Evolutionary conservation across 228 moss, liverwort and hornwort genomes (phyloP).

Genomic region (Sphagnum fallax): DNA sequence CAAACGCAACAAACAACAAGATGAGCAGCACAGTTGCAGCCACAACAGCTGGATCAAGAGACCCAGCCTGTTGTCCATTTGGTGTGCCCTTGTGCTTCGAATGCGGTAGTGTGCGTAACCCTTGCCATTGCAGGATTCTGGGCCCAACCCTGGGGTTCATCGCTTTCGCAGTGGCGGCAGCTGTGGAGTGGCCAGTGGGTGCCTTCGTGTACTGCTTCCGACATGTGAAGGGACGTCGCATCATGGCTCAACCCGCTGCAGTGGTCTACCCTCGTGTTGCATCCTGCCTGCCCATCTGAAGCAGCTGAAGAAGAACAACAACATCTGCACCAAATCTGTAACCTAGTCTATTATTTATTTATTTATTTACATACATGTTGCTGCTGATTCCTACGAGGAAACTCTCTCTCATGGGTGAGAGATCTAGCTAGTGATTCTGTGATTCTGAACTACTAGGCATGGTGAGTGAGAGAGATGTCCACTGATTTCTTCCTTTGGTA

Average conservation of each 20-base stretch:
- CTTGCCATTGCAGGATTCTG: constrained; percentile 14
- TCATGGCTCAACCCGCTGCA: constrained; percentile 30
- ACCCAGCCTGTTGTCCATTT: neutral
- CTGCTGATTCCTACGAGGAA: too few species aligned
- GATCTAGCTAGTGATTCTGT: too few species aligned
- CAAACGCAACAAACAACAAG: too few species aligned
- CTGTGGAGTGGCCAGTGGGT: constrained; percentile 8
- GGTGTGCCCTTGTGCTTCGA: constrained; percentile 28
- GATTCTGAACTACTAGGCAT: too few species aligned
- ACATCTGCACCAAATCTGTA: too few species aligned
- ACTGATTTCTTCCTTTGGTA: too few species aligned
- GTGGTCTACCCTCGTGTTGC: constrained; percentile 32
- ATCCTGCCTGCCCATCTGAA: constrained; percentile 18
- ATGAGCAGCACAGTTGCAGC: neutral
- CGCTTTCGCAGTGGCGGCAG: constrained; percentile 16
- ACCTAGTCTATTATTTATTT: too few species aligned
- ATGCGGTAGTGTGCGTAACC: constrained; percentile 27
- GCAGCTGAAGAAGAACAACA: too few species aligned
- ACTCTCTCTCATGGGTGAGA: too few species aligned
- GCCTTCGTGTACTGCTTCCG: constrained; percentile 28
- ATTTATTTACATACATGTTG: too few species aligned
- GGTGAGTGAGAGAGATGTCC: too few species aligned
- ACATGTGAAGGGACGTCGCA: constrained; percentile 28
- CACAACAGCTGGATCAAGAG: neutral
- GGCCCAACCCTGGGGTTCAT: constrained; percentile 31